Base-by-base conservation (phyloP, 2,329 filamentous ascomycete genomes). In the Leptographium lundbergii region DNA sequence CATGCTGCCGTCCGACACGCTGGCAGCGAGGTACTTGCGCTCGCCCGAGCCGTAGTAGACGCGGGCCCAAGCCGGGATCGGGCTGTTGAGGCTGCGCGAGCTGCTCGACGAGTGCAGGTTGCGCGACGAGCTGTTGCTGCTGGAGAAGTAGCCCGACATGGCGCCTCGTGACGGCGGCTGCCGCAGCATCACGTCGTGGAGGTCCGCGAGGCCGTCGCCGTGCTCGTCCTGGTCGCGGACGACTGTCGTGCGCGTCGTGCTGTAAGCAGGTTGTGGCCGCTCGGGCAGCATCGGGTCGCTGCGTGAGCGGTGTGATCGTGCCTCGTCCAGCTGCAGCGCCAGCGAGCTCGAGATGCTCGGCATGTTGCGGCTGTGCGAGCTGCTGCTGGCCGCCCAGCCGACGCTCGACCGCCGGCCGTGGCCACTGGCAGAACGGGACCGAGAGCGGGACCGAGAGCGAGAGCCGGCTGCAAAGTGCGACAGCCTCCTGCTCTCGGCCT, bases 11-110 rank as follows among this genome's bases (percentile, higher is more conserved):
- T 63, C 60, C 1, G 78, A 79, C 59, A 71, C 66, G 63, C 77
- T 73, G 9, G 76, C 77, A 0, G 75, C 74, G 54, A 87, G 69
- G 59, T 73, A 81, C 54, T 72, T 78, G 61, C 75, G 77, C 69
- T 81, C 84, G 56, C 85, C 84, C 57, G 82, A 84, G 42, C 83
- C 82, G 68, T 91, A 91, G 70, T 90, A 91, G 19, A 89, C 73
- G 64, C 77, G 83, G 48, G 80, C 81, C 81, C 81, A 84, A 10
- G 74, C 67, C 14, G 81, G 81, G 50, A 84, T 72, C 2, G 73
- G 68, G 25, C 71, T 66, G 17, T 72, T 69, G 52, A 80, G 66
- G 64, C 77, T 81, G 63, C 74, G 54, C 17, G 65, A 65, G 63
- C 69, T 82, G 4, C 69, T 69, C 11, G 75, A 77, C 2, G 81